A percentile compares a stretch with the other conserved stretches of the same genome.
Evolutionary conservation across 1,139 yeast species (phyloP).

Genomic region (Geotrichum siamense): DNA sequence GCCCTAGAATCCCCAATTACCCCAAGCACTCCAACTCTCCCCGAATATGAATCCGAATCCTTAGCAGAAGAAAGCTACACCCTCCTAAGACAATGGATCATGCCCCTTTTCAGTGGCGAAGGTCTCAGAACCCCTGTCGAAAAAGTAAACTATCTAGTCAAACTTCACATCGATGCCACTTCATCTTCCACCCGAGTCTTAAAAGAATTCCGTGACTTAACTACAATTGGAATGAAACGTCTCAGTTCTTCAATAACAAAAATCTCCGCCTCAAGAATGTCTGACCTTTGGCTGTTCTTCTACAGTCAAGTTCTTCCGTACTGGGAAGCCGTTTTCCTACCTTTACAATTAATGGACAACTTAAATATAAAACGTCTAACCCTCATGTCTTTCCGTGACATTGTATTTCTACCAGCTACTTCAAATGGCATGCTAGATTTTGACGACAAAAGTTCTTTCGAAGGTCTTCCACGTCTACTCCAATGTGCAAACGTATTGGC

Average conservation of each 20-base stretch:
- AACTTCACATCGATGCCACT: conserved; percentile 39
- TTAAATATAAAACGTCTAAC: conserved; percentile 32
- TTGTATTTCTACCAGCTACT: conserved; percentile 33
- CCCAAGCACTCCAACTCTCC: conserved; percentile 34
- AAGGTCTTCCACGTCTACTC: conserved; percentile 33
- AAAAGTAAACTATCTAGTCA: conserved; percentile 46
- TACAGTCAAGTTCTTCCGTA: conserved; percentile 48
- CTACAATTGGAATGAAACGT: conserved; percentile 40
- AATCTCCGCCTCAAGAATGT: conserved; percentile 29
- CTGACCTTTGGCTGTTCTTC: conserved; percentile 49
- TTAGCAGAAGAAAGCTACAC: conserved; percentile 46
- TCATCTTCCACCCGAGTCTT: conserved; percentile 31
- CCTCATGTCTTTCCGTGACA: conserved; percentile 34
- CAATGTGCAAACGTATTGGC: conserved; percentile 55
- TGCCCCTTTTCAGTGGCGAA: conserved; percentile 46
- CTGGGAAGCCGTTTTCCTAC: conserved; percentile 52
- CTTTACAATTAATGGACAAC: conserved; percentile 46
- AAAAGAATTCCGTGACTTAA: conserved; percentile 43
- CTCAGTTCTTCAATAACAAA: conserved; percentile 32
- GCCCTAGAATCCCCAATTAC: conserved; percentile 29
- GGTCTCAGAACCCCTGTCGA: conserved; percentile 48
- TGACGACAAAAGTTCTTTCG: conserved; percentile 26
- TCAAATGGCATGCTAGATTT: too few relatives aligned
- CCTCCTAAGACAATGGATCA: conserved; percentile 38
- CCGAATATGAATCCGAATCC: conserved; percentile 43